Conservation (phyloP, 139 green algal species). For the Picochlorum sp. region DNA sequence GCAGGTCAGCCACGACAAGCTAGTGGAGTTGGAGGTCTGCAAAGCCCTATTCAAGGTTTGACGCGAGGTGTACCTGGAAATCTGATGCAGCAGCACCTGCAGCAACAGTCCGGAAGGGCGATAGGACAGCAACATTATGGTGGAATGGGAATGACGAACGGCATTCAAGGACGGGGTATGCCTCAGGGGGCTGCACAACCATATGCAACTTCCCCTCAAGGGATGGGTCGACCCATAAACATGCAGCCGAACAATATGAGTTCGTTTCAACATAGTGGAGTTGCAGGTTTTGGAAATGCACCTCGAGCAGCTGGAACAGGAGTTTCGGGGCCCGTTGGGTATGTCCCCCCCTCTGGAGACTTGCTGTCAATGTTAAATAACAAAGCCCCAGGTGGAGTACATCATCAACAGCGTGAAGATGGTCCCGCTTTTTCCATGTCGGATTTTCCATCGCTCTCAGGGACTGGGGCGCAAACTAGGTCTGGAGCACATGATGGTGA, state of each 20-base stretch:
- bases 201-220: too few species aligned
- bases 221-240: too few species aligned
- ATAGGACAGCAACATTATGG: too few species aligned
- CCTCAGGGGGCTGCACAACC: too few species aligned
- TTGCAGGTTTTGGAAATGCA: background rate
- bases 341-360: conserved; percentile 25
- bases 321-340: background rate
- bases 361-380: conserved; percentile 38
- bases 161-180: too few species aligned
- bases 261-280: too few species aligned
- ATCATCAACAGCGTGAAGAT: conserved; percentile 16
- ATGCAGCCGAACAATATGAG: too few species aligned
- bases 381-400: conserved; percentile 2
- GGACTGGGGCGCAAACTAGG: background rate
- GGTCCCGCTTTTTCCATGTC: conserved; percentile 34
- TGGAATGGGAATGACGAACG: too few species aligned
- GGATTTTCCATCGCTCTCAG: conserved; percentile 45
- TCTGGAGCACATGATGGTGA: background rate
- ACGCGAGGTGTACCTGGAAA: too few species aligned
- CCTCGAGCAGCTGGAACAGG: background rate
- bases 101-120: background rate
- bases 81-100: background rate
- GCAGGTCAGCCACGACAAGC: too few species aligned
- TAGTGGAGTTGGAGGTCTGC: too few species aligned
- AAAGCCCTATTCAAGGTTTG: too few species aligned